Evolutionary conservation across 441 rosid species (phyloP).

Genomic region (Arabidopsis lyrata): DNA sequence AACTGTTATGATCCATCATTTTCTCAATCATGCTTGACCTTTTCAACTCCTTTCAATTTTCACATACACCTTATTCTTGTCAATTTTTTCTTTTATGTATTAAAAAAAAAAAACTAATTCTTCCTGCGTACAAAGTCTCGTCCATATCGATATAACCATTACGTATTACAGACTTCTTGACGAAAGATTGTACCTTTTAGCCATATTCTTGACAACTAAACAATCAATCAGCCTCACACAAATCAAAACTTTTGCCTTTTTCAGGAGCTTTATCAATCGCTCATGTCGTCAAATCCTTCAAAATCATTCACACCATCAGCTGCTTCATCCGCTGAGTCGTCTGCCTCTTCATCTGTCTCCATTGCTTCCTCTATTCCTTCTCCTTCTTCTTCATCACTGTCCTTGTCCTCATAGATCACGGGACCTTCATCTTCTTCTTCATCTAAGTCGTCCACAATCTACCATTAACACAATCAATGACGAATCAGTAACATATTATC

Average conservation of each 20-base stretch:
- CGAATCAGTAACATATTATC: slow-evolving; percentile 4
- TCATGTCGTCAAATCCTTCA: slow-evolving; percentile 63
- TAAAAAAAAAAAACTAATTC: background rate
- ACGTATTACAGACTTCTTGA: slow-evolving; percentile 31
- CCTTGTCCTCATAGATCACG: slow-evolving; percentile 76
- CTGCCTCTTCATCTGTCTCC: slow-evolving; percentile 44
- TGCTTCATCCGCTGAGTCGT: slow-evolving; percentile 41
- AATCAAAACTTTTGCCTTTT: slow-evolving; percentile 27
- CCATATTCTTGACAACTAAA: slow-evolving; percentile 17
- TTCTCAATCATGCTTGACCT: slow-evolving; percentile 35
- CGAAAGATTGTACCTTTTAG: slow-evolving; percentile 10
- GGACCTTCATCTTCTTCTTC: slow-evolving; percentile 75
- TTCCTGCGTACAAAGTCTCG: slow-evolving; percentile 19
- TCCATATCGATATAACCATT: slow-evolving; percentile 19
- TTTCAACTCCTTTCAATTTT: background rate
- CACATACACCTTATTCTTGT: background rate
- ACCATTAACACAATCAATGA: slow-evolving; percentile 27
- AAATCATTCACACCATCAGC: slow-evolving; percentile 57
- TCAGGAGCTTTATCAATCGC: slow-evolving; percentile 51
- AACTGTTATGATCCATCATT: slow-evolving; percentile 31
- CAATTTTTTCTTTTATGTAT: background rate
- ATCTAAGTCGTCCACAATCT: slow-evolving; percentile 53
- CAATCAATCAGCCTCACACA: slow-evolving; percentile 24
- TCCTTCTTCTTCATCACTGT: slow-evolving; percentile 55
- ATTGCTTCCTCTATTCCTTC: slow-evolving; percentile 49